phyloP scores from a whole-genome alignment of 371 early-diverging fungal genomes.

The Lichtheimia hyalospora region DNA sequence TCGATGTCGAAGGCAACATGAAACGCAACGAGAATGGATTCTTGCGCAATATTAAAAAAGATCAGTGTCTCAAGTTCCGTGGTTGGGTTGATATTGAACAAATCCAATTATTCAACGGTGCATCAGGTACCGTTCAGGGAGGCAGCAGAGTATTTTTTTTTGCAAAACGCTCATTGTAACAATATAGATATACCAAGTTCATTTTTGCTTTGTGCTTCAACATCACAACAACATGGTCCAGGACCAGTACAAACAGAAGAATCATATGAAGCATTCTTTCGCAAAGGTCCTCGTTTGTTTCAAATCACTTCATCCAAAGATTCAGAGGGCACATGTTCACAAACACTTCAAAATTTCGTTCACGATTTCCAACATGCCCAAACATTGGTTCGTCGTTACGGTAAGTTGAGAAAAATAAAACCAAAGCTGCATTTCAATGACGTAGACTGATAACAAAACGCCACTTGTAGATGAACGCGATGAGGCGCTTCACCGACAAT shows the following conservation, averaged over 20 bases:
- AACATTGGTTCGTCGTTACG: constrained; percentile 26
- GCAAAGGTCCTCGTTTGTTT: constrained; percentile 32
- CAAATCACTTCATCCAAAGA: neutral
- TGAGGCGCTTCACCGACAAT: constrained; percentile 21
- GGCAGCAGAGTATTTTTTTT: no score
- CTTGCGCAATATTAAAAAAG: constrained; percentile 13
- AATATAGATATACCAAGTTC: constrained; percentile 34
- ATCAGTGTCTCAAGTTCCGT: constrained; percentile 37
- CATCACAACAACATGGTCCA: constrained; percentile 2
- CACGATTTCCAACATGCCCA: constrained; percentile 22
- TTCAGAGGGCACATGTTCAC: constrained; percentile 2
- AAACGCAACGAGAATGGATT: constrained; percentile 7
- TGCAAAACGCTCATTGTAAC: neutral
- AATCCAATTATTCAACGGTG: constrained; percentile 44
- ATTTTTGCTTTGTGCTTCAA: constrained; percentile 33
- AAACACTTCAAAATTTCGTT: constrained; percentile 16
- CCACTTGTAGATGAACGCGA: constrained; percentile 14
- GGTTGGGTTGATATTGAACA: constrained; percentile 49
- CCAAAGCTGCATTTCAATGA: neutral
- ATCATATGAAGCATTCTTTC: constrained; percentile 37
- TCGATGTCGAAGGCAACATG: constrained; percentile 7
- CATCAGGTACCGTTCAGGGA: constrained; percentile 25
- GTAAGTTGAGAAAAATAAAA: constrained; percentile 4
- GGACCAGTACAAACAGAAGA: constrained; percentile 17
- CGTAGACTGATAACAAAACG: neutral